These are phyloP conservation scores for Trichoderma aggressivum DNA, from an alignment of 2,329 filamentous ascomycete species.

Conservation along the genomic window DNA sequence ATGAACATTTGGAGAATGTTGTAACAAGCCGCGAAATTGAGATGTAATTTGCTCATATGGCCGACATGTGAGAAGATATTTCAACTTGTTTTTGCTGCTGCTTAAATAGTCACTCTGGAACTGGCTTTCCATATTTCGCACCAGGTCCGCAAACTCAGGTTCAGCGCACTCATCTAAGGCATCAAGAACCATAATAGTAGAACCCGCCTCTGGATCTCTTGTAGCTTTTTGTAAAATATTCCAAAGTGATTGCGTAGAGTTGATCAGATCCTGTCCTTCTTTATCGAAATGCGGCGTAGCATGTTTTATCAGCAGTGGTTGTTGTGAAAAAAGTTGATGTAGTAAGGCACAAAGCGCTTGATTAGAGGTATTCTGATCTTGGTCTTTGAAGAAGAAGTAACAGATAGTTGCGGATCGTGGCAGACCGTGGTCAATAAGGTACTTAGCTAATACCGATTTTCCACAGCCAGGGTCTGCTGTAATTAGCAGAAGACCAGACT, in stretches of 20 bases:
- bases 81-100: not conserved
- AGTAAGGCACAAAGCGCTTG: not conserved
- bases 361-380: not conserved
- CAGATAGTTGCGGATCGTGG: not conserved
- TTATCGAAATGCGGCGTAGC: fast-evolving
- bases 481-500: not conserved
- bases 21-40: not conserved
- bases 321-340: not conserved
- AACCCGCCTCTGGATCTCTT: fast-evolving
- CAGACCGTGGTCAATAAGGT: not conserved
- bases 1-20: not conserved
- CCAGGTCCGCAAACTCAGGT: not conserved
- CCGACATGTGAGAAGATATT: not conserved
- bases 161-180: not conserved
- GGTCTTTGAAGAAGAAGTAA: not conserved
- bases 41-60: not conserved
- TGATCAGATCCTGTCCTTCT: fast-evolving
- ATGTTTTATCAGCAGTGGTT: fast-evolving
- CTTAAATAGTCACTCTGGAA: fast-evolving
- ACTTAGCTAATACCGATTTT: not conserved
- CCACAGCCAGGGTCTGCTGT: not conserved
- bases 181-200: not conserved
- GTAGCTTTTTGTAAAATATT: fast-evolving
- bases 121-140: not conserved
- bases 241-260: not conserved